phyloP scores from a whole-genome alignment of 306 rosid genomes.

The Medicago truncatula region DNA sequence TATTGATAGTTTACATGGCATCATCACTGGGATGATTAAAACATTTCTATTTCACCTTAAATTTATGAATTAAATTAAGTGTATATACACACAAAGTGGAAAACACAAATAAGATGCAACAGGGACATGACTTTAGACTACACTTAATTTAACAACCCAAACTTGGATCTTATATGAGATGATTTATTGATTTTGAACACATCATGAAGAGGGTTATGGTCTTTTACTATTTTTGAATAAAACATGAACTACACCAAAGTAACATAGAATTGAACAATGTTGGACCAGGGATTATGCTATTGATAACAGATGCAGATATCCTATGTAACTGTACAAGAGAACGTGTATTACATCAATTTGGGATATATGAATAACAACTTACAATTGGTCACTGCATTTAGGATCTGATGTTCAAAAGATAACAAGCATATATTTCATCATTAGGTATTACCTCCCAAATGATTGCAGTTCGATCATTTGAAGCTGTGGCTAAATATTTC shows the following conservation, averaged over 20 bases:
- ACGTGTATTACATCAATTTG: not conserved
- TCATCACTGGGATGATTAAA: not conserved
- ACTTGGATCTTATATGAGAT: not conserved
- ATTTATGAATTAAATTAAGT: not conserved
- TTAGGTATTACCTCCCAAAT: conserved; percentile 87
- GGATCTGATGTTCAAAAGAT: conserved; percentile 25
- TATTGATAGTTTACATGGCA: not conserved
- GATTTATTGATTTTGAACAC: not conserved
- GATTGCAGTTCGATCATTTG: conserved; percentile 78
- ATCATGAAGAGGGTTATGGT: not conserved
- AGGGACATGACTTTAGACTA: not conserved
- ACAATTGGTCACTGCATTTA: conserved; percentile 15
- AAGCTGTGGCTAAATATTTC: conserved; percentile 88
- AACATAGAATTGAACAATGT: not conserved
- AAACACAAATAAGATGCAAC: not conserved
- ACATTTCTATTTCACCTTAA: not conserved
- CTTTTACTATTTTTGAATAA: conserved; percentile 22
- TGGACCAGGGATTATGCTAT: conserved; percentile 22
- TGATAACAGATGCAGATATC: conserved; percentile 15
- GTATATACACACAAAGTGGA: not conserved
- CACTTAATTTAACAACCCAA: conserved; percentile 12
- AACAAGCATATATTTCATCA: conserved; percentile 37
- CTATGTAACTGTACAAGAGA: not conserved
- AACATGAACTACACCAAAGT: conserved; percentile 21
- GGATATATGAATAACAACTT: conserved; percentile 27